phyloP scores from a whole-genome alignment of 2,329 filamentous ascomycete genomes.

The Pseudogymnoascus sp. region DNA sequence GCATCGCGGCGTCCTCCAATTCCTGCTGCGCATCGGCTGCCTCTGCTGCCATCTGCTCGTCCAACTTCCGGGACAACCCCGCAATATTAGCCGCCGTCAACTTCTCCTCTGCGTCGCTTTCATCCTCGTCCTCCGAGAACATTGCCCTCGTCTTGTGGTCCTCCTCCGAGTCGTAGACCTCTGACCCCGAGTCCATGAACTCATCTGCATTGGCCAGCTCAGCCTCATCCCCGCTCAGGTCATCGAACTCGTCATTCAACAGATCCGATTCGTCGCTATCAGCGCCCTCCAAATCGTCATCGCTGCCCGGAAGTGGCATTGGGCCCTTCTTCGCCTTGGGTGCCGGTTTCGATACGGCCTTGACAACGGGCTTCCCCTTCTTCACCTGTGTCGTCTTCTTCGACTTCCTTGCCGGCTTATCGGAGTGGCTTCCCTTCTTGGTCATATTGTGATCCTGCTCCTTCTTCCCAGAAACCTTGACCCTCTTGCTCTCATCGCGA shows the following conservation, averaged over 20 bases:
- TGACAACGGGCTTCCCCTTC: constrained; percentile 28
- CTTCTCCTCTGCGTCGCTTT: constrained; percentile 80
- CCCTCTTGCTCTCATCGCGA: constrained; percentile 59
- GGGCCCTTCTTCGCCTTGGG: constrained; percentile 37
- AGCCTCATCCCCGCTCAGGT: constrained; percentile 28
- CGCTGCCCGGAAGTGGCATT: constrained; percentile 36
- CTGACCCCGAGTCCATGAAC: constrained; percentile 43
- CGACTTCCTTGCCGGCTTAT: constrained; percentile 27
- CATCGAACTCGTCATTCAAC: constrained; percentile 39
- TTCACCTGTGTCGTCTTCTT: constrained; percentile 30
- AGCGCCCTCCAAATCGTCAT: constrained; percentile 32
- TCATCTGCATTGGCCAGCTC: constrained; percentile 43
- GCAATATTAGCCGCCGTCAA: constrained; percentile 95
- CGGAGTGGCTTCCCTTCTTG: constrained; percentile 29
- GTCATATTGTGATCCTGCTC: constrained; percentile 32
- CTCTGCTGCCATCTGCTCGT: constrained; percentile 68
- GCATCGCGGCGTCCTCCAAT: constrained; percentile 74
- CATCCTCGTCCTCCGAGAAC: constrained; percentile 93
- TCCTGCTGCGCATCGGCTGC: constrained; percentile 80
- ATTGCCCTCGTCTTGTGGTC: constrained; percentile 58
- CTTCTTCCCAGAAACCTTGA: constrained; percentile 44
- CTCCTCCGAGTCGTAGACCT: constrained; percentile 42
- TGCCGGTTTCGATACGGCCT: constrained; percentile 27
- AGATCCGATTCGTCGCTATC: constrained; percentile 36
- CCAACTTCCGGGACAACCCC: constrained; percentile 78